Evolutionary conservation across 2,329 filamentous ascomycete species (phyloP), one percentile per base, ranked within the genome.

Genomic region (Teratosphaeria pseudoeucalypti): DNA sequence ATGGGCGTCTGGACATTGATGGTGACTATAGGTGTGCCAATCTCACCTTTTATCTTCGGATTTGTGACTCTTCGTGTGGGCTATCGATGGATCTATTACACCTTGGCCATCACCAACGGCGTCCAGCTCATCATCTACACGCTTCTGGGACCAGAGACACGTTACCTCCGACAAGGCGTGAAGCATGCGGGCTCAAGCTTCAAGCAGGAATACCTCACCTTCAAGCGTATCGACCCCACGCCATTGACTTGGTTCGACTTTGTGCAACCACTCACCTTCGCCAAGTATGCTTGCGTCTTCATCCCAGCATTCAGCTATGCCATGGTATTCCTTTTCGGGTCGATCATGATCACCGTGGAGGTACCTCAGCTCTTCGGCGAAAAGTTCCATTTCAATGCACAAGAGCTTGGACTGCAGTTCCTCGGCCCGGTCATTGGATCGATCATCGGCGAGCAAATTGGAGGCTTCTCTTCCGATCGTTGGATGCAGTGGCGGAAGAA

Each of bases 1-100:
- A 82, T 83, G 77, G 81, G 81, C 26, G 72, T 82, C 26, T 82
- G 81, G 81, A 82, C 81, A 0, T 61, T 74, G 3, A 73, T 81
- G 71, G 67, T 81, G 12, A 81, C 79, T 0, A 57, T 81, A 6
- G 79, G 78, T 26, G 74, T 78, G 23, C 77, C 77, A 1, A 64
- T 72, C 16, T 72, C 68, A 0, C 73, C 73, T 0, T 71, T 76
- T 52, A 32, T 75, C 52, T 70, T 73, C 43, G 73, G 74, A 1
- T 75, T 75, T 58, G 80, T 83, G 0, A 75, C 79, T 0, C 70
- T 79, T 59, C 74, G 77, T 10, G 75, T 79, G 14, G 77, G 78
- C 1, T 84, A 80, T 57, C 74, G 78, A n/a, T 84, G 82, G 81
- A 82, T 83, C 29, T 84, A 80, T 66, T 83, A 77, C 75, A 75